phyloP scores from a whole-genome alignment of 768 basidiomycete species.

The Phylloporus sp. region DNA sequence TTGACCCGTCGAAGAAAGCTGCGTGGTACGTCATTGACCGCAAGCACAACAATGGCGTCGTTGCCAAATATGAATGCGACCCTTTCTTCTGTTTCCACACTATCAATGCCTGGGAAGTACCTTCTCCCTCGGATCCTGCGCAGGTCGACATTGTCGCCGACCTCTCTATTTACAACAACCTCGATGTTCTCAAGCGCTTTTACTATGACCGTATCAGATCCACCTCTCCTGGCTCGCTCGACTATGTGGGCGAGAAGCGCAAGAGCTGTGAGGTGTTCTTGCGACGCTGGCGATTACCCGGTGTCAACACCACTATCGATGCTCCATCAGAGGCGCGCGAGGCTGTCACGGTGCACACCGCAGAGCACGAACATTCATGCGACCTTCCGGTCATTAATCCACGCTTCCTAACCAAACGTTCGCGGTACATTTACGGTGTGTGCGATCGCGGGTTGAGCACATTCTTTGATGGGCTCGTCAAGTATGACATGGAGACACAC shows the following conservation, averaged over 20 bases:
- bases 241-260: slow-evolving; percentile 22
- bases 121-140: slow-evolving; percentile 18
- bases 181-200: slow-evolving; percentile 30
- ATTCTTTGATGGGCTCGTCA: slow-evolving; percentile 34
- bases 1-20: slow-evolving; percentile 25
- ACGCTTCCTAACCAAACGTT: slow-evolving; percentile 26
- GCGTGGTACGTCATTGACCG: slow-evolving; percentile 40
- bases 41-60: slow-evolving; percentile 31
- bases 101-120: slow-evolving; percentile 38
- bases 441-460: slow-evolving; percentile 27
- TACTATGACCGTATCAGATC: slow-evolving; percentile 30
- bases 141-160: slow-evolving; percentile 35
- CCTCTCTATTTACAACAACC: slow-evolving; percentile 33
- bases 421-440: slow-evolving; percentile 33
- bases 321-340: slow-evolving; percentile 13
- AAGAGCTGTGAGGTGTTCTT: slow-evolving; percentile 18
- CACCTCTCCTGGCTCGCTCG: slow-evolving; percentile 22
- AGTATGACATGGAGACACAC: slow-evolving; percentile 31
- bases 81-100: slow-evolving; percentile 40
- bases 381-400: slow-evolving; percentile 38
- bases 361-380: slow-evolving; percentile 26
- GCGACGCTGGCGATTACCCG: slow-evolving; percentile 31
- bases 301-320: slow-evolving; percentile 18
- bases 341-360: slow-evolving; percentile 18
- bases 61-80: slow-evolving; percentile 35